Conservation (phyloP, 2,329 filamentous ascomycete genomes). For the Sporothrix brunneoviolacea region DNA sequence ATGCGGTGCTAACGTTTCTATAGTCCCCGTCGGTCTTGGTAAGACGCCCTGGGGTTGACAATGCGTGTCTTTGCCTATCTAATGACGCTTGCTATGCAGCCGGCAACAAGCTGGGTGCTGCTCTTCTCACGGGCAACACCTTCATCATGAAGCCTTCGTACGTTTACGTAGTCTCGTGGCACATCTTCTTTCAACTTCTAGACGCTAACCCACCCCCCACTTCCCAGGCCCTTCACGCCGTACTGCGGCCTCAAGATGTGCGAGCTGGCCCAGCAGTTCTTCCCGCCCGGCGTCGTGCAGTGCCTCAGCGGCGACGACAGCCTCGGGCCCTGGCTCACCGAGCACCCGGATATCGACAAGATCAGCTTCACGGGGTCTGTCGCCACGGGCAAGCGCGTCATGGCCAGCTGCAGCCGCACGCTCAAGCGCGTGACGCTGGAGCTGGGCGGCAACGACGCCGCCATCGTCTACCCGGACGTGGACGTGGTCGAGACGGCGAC, state of each 20-base stretch:
- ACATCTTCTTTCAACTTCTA: too few relatives aligned
- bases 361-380: constrained; percentile 59
- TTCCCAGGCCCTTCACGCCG: constrained; percentile 42
- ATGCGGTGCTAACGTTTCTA: too few relatives aligned
- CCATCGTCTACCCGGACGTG: constrained; percentile 38
- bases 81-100: constrained; percentile 51
- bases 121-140: constrained; percentile 49
- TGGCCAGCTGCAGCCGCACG: constrained; percentile 47
- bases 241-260: constrained; percentile 54
- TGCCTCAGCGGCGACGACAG: constrained; percentile 53
- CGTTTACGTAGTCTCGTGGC: too few relatives aligned
- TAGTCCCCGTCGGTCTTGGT: too few relatives aligned
- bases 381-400: constrained; percentile 54
- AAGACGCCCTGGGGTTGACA: too few relatives aligned
- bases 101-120: constrained; percentile 53
- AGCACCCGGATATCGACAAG: constrained; percentile 54
- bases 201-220: too few relatives aligned
- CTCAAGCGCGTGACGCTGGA: constrained; percentile 57
- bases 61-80: constrained; percentile 34
- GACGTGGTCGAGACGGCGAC: constrained; percentile 34
- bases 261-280: constrained; percentile 50
- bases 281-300: constrained; percentile 58
- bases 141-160: constrained; percentile 46
- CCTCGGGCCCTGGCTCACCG: constrained; percentile 52
- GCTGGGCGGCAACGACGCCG: constrained; percentile 35